Evolutionary conservation across 208 protist genomes (phyloP), one percentile per base, ranked within the genome.

Genomic region (Herpetomonas samuelpessoai): DNA sequence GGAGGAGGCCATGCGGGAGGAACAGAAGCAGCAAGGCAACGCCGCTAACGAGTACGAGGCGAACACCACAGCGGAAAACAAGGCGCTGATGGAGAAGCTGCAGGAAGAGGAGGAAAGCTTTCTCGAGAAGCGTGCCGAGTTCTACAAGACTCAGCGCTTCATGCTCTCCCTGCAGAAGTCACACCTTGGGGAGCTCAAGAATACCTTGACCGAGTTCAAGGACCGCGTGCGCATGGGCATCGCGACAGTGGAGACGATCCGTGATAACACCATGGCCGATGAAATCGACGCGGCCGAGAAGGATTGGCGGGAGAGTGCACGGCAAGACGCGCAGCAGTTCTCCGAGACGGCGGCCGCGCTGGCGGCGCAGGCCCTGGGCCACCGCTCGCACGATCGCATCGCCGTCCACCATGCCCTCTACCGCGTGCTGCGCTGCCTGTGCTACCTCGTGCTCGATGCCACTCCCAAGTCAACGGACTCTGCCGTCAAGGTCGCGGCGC

Each of bases 121-220:
- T 35, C 54, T 59, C 25, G 83, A 90, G 39, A 54, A 76, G 19
- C 74, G 84, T 10, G 56, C 59, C 0, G 73, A 77, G 30, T 91
- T 91, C 57, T 91, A 80, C 71, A 65, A 69, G 27, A 56, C 83
- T 3, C 85, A 92, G 65, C 76, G 77, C n/a, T 92, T 92, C 56
- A 71, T 95, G 53, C 68, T 78, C n/a, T 47, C 48, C 3, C 68
- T 92, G 4, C 65, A 78, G 30, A 92, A 92, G 73, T 58, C 65
- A 1, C 63, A 80, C 31, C 59, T 91, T 28, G 88, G 85, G 0
- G 39, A 60, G 9, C 68, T 91, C 49, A 91, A 91, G 83, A 50
- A 46, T 19, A 47, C 58, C 48, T 71, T 93, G 54, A 25, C 72
- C 35, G 68, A 77, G 27, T 63, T 62, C 25, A 79, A 70, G 30